Percentiles rank a stretch among this genome's conserved stretches.
These are phyloP conservation scores for Phytophthora multivora DNA, from an alignment of 352 stramenopile genomes.

Conservation along the genomic window DNA sequence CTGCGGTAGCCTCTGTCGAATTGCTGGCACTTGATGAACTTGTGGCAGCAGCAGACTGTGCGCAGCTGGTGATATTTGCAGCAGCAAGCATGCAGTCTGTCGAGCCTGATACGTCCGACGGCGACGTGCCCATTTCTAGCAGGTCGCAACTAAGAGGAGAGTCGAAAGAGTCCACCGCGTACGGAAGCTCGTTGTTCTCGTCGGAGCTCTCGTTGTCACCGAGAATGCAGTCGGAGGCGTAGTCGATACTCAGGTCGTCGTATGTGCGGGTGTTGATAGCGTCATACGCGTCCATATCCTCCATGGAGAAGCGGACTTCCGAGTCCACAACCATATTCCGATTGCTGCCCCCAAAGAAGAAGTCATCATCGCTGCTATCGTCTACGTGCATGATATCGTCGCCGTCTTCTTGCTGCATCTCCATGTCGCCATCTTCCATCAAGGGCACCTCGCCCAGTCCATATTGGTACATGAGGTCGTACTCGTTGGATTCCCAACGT, in stretches of 20 bases:
- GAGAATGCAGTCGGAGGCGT: slow-evolving; percentile 71
- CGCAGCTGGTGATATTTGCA: slow-evolving; percentile 29
- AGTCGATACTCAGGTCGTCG: slow-evolving; percentile 69
- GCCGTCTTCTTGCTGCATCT: slow-evolving; percentile 51
- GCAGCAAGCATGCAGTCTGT: slow-evolving; percentile 58
- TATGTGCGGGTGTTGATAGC: slow-evolving; percentile 53
- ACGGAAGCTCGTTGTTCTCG: slow-evolving; percentile 65
- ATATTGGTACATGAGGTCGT: slow-evolving; percentile 85
- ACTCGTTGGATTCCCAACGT: slow-evolving; percentile 87
- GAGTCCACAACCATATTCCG: slow-evolving; percentile 52
- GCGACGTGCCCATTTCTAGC: slow-evolving; percentile 71
- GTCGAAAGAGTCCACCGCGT: slow-evolving; percentile 66
- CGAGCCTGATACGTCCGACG: slow-evolving; percentile 58
- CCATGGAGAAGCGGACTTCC: slow-evolving; percentile 68
- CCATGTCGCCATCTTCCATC: slow-evolving; percentile 61
- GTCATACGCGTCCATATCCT: slow-evolving; percentile 81
- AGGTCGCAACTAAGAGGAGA: slow-evolving; percentile 51
- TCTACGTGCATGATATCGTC: slow-evolving; percentile 57
- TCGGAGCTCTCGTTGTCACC: slow-evolving; percentile 59
- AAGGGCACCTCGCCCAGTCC: slow-evolving; percentile 66
- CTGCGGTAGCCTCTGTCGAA: slow-evolving; percentile 16
- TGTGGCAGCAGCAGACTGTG: slow-evolving; percentile 15
- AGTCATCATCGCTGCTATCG: slow-evolving; percentile 59
- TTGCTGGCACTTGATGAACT: slow-evolving; percentile 17
- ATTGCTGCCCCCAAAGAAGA: slow-evolving; percentile 49